Evolutionary conservation across 2,329 filamentous ascomycete species (phyloP), one percentile per base, ranked within the genome.

Genomic region (Colletotrichum chlorophyti): DNA sequence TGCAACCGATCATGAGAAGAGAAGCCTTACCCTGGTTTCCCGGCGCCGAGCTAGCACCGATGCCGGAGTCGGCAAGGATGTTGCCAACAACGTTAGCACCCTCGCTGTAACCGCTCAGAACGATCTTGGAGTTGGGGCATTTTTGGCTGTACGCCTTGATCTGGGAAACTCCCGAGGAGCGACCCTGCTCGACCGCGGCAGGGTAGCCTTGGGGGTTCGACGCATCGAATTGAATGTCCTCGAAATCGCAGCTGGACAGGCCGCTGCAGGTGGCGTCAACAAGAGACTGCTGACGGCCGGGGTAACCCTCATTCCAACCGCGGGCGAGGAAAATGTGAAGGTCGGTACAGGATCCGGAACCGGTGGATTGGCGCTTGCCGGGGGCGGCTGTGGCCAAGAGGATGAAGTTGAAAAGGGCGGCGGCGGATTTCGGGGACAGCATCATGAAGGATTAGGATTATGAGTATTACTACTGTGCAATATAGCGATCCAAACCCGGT

Each of bases 81-180:
- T 74, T 70, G 26, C 72, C 68, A 15, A 74, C 63, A 14, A 78
- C 66, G 7, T 76, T 73, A 4, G 67, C 70, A 45, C 76, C 76
- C 57, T 78, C 72, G 5, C 72, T 75, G 63, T 76, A 79, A 0
- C 76, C 76, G 57, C 70, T 74, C 26, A 79, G 50, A 10, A 76
- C 73, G 11, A 79, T 66, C 58, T 72, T 75, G 24, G 74, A 61
- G 38, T 74, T 59, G 21, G 76, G 76, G 59, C 76, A 79, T 15
- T 65, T 66, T 60, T 70, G 61, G 61, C 69, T 69, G 62, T 79
- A 79, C 1, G 68, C 70, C 11, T 66, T 69, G 60, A 79, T 74
- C 64, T 78, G 73, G 5, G 57, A 49, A 32, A 72, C 55, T 4
- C 74, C 74, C 32, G 72, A 72, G 31, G 62, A 59, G 12, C 68